Evolutionary conservation across 495 filamentous ascomycete genomes (phyloP).

Genomic region (Annulohypoxylon nitens): DNA sequence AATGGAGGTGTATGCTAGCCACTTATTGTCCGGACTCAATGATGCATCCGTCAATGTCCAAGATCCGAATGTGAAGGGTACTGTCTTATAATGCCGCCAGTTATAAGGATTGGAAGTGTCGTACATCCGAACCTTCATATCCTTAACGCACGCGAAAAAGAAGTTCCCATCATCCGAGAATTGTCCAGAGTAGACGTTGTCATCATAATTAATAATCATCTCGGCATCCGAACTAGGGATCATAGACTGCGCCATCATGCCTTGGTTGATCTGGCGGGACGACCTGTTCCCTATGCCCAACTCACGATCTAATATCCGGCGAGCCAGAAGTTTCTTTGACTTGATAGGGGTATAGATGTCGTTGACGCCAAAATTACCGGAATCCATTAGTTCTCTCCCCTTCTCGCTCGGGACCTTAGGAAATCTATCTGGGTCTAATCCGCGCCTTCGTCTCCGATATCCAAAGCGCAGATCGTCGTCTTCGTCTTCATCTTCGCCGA

Average conservation of each 20-base stretch:
- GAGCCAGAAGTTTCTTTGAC: conserved; percentile 72
- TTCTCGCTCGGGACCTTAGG: conserved; percentile 83
- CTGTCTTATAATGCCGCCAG: conserved; percentile 97
- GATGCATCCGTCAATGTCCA: conserved; percentile 98
- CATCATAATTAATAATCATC: conserved; percentile 87
- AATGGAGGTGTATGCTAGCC: conserved; percentile 90
- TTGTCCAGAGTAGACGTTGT: conserved; percentile 92
- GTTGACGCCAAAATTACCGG: conserved; percentile 79
- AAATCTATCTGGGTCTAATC: conserved; percentile 63
- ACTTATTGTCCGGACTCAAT: conserved; percentile 90
- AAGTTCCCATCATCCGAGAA: conserved; percentile 98
- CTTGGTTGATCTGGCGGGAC: conserved; percentile 67
- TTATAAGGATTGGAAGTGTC: conserved; percentile 96
- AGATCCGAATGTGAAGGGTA: conserved; percentile 83
- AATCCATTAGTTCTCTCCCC: conserved; percentile 81
- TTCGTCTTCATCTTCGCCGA: conserved; percentile 58
- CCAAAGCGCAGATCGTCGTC: conserved; percentile 49
- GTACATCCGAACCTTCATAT: conserved; percentile 95
- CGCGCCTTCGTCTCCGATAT: conserved; percentile 48
- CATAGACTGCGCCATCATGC: conserved; percentile 75
- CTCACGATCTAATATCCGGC: conserved; percentile 82
- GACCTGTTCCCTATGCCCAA: conserved; percentile 71
- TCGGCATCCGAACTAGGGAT: conserved; percentile 82
- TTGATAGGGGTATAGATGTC: conserved; percentile 65
- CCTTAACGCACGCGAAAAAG: conserved; percentile 94